Percentiles rank a stretch among this genome's conserved stretches.
Conservation (phyloP, 2,329 filamentous ascomycete species). For the Aureobasidium sp. region DNA sequence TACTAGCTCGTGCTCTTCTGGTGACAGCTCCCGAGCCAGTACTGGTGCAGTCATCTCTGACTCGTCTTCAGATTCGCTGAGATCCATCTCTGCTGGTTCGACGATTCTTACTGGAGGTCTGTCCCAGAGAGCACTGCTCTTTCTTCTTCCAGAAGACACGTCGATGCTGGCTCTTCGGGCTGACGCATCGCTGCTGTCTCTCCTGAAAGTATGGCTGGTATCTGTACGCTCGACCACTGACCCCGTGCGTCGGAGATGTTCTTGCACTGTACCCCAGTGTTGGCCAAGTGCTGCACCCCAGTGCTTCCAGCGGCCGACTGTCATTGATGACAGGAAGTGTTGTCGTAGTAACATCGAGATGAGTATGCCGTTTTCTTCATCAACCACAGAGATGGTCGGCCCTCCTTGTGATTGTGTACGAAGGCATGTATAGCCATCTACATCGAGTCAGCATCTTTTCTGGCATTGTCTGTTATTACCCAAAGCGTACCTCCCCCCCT, state of each 20-base stretch:
- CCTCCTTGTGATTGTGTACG: conserved; percentile 71
- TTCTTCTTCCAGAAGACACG: neutral
- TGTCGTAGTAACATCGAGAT: conserved; percentile 81
- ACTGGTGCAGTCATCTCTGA: conserved; percentile 29
- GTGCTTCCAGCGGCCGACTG: conserved; percentile 69
- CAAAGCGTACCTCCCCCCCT: conserved; percentile 51
- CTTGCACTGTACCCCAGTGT: conserved; percentile 60
- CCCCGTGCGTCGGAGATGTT: conserved; percentile 48
- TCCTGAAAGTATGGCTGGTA: conserved; percentile 13
- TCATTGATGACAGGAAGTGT: conserved; percentile 81
- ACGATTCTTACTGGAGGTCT: neutral
- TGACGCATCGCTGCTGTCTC: neutral
- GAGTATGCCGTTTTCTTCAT: conserved; percentile 78
- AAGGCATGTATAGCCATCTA: conserved; percentile 68
- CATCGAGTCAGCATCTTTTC: conserved; percentile 10
- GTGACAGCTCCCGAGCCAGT: conserved; percentile 34
- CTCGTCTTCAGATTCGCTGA: conserved; percentile 31
- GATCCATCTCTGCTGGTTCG: neutral
- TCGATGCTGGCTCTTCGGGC: neutral
- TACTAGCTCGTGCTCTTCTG: conserved; percentile 44
- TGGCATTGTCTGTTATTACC: neutral
- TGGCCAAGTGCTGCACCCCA: conserved; percentile 53
- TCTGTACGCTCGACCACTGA: conserved; percentile 21
- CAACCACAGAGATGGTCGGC: conserved; percentile 65
- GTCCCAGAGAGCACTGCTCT: conserved; percentile 6